Base-by-base conservation (phyloP, 805 yeast species). In the Wickerhamiella domercqiae region DNA sequence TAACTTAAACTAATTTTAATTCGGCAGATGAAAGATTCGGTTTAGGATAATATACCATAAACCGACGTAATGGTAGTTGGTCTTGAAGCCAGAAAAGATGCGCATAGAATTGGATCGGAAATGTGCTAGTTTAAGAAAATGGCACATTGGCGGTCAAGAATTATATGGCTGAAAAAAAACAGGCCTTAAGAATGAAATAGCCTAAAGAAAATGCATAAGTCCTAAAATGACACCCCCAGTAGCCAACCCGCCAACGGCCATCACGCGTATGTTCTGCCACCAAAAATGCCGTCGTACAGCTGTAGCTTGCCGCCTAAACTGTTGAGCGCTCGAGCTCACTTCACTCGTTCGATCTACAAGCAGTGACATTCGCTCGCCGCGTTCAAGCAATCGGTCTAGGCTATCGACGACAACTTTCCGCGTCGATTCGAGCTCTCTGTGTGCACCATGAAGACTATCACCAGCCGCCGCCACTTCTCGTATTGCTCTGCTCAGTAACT, bases 271-370 rank as follows among this genome's bases (percentile, higher is more conserved):
- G 39, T 57, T 74, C 35, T 69, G 64, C 68, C 77, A 68, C 86
- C 93, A 78, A 70, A 80, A 65, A 42, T 65, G 67, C 28, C 80
- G 62, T 47, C 71, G 72, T 25, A 80, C 67, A 37, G 67, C 63
- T 18, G 67, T 70, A 1, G 93, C 77, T 41, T 73, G 67, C 45
- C 76, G 71, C 46, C 81, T 73, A 54, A 82, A 82, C 20, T 76
- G 67, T 57, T 64, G 68, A 6, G 90, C 71, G 25, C 72, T 70
- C 29, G 70, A 66, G 46, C 75, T 79, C 55, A 82, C 66, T 37
- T 73, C 65, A 43, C 78, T 77, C 1, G 94, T 83, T 54, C 82
- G 82, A 54, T 76, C 80, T 21, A 82, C 87, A 44, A 82, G 63
- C 29, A 69, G 56, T 46, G 72, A 70, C 41, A 82, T 71, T 37